These are phyloP conservation scores for Flaveria bidentis DNA, from an alignment of 129 eudicot species.

Conservation along the genomic window DNA sequence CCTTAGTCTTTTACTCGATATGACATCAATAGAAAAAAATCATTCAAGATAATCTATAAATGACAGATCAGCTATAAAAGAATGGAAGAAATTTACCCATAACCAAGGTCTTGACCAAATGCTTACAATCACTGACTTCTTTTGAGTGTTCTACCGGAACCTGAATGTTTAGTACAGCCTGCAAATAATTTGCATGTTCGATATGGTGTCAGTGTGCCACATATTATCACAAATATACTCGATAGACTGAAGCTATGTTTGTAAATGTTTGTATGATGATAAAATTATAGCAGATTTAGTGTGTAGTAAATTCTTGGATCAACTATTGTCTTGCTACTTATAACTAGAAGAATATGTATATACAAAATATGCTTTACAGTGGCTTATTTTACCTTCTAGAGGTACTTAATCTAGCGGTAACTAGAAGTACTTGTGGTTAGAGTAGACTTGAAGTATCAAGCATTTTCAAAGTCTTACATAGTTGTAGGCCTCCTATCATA, in stretches of 20 bases:
- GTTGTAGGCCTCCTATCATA: background rate
- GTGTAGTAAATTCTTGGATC: conserved; percentile 17
- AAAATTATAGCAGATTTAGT: conserved; percentile 1
- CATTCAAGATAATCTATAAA: conserved; percentile 5
- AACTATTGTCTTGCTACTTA: conserved; percentile 12
- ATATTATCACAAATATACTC: background rate
- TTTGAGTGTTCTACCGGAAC: conserved; percentile 87
- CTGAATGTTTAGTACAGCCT: conserved; percentile 92
- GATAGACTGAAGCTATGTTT: background rate
- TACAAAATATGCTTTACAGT: background rate
- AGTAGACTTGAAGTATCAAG: conserved; percentile 17
- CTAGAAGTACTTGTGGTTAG: background rate
- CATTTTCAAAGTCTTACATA: background rate
- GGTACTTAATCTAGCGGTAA: background rate
- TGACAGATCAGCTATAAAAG: conserved; percentile 17
- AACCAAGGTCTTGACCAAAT: conserved; percentile 86
- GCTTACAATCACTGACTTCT: conserved; percentile 92
- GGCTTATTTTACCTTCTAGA: background rate
- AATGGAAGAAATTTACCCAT: conserved; percentile 65
- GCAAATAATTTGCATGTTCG: conserved; percentile 32
- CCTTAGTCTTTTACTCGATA: background rate
- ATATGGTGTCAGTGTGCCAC: conserved; percentile 20
- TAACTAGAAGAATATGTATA: background rate
- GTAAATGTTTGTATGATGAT: background rate
- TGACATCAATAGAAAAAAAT: background rate